Base-by-base conservation (phyloP, 441 rosid species). In the Raphanus hybrid region DNA sequence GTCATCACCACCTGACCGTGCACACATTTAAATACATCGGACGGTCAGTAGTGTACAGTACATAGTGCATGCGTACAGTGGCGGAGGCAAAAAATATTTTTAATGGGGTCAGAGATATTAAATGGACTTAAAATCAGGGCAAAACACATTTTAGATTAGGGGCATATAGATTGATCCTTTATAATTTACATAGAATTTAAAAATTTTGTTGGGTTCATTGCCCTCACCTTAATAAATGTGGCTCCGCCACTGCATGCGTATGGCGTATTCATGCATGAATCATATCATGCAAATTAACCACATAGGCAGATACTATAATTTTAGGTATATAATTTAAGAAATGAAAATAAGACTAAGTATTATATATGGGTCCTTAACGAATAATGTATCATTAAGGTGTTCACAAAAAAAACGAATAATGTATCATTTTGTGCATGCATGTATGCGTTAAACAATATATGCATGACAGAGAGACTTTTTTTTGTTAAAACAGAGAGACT, bases 1-100 rank as follows among this genome's bases (percentile, higher is more conserved):
- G 81, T 84, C 90, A 82, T 67, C 67, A 86, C 88, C 74, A 87
- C 89, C 91, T 89, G 75, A 69, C 76, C 23, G 11, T 60, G 35
- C 10, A 73, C 37, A 73, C 37, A 62, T 78, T 61, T 37, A 29
- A 60, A 65, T 70, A 67, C 15, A 66, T 64, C 32, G 43, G 43
- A 8, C 43, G 43, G 43, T 39, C 43, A 39, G 20, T 77, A 63
- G 16, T 15, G 16, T 43, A 66, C 8, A 60, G 64, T 60, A 20
- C 15, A 3, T 32, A 18, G 5, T 15, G 45, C 37, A 71, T 71
- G 64, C 11, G 39, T 35, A 35, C n/a, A n/a, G n/a, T n/a, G n/a
- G n/a, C n/a, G n/a, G n/a, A n/a, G n/a, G n/a, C n/a, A n/a, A n/a
- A n/a, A n/a, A n/a, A n/a, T n/a, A n/a, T n/a, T n/a, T n/a, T n/a